Base-by-base conservation (phyloP, 2,329 filamentous ascomycete species). In the Aspergillus uvarum region DNA sequence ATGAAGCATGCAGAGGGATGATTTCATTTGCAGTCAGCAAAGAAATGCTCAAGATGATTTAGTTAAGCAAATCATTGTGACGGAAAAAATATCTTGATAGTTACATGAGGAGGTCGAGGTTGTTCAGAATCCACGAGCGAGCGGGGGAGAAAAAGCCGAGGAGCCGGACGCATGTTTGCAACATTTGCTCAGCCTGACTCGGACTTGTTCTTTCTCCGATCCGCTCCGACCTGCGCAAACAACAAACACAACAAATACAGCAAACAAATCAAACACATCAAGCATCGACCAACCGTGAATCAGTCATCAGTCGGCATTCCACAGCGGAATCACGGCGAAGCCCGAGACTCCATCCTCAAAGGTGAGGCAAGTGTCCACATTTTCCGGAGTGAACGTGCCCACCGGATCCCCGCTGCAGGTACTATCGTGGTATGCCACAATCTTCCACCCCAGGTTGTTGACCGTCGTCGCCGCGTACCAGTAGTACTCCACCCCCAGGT, bases 371-470 rank as follows among this genome's bases (percentile, higher is more conserved):
- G 24, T 38, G 10, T 42, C 44, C 4, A 49, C 51, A 8, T 59
- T 50, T 0, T 24, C 44, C 4, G n/a, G 7, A 5, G 32, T 50
- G 10, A 59, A 54, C 6, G 42, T 47, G 4, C n/a, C 24, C 12
- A 50, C 57, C 0, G 26, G 12, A 5, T 32, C 44, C 19, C 21
- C 42, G 22, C 29, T 59, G 19, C 57, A 59, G 8, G 48, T 51
- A 3, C 16, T 4, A 31, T 59, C 57, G 8, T 42, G 21, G 47
- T 56, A 64, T 16, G 26, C 47, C 4, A 35, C 38, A 26, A 64
- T 53, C 14, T 55, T 19, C 58, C 54, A 66, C 4, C 60, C 62
- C 22, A 56, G 44, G 35, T 63, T 64, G 19, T 38, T 32, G 6
- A 31, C 21, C 19, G 51, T 24, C 1, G 31, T 12, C 11, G n/a